phyloP scores from a whole-genome alignment of 148 eudicot species.

The Fallopia convolvulus region DNA sequence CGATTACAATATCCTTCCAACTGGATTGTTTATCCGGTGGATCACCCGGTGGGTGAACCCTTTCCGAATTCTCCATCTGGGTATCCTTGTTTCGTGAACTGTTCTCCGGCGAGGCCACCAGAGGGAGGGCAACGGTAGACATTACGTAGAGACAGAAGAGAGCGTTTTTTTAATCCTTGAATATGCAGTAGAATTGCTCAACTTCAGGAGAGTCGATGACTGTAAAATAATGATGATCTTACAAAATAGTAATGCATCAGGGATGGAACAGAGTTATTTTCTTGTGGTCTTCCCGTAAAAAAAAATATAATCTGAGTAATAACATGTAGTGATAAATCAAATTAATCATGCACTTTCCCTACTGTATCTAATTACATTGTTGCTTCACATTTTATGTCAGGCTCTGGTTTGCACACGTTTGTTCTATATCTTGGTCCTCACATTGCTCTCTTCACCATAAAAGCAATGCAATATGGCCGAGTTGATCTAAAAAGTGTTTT shows the following conservation, averaged over 20 bases:
- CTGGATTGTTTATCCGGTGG: too few relatives aligned
- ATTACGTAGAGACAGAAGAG: too few relatives aligned
- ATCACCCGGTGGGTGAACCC: too few relatives aligned
- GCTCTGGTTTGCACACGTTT: slow-evolving; percentile 97
- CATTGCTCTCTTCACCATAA: slow-evolving; percentile 86
- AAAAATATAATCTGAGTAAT: not conserved
- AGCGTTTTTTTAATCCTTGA: too few relatives aligned
- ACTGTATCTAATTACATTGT: not conserved
- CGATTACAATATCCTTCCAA: too few relatives aligned
- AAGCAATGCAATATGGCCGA: slow-evolving; percentile 92
- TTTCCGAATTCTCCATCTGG: too few relatives aligned
- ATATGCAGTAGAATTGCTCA: not conserved
- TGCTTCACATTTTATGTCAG: slow-evolving; percentile 25
- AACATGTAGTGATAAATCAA: not conserved
- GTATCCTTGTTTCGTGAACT: too few relatives aligned
- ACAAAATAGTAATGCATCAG: not conserved
- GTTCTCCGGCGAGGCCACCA: too few relatives aligned
- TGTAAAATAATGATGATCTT: not conserved
- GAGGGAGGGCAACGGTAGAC: too few relatives aligned
- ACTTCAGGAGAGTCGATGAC: not conserved
- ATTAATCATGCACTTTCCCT: not conserved
- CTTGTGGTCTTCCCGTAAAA: not conserved
- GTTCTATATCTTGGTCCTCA: slow-evolving; percentile 97
- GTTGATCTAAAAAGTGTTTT: slow-evolving; percentile 91
- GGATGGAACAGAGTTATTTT: not conserved